Evolutionary conservation across 176 grass and related monocot species (phyloP), one percentile per base, ranked within the genome.

Genomic region (Carex scoparia): DNA sequence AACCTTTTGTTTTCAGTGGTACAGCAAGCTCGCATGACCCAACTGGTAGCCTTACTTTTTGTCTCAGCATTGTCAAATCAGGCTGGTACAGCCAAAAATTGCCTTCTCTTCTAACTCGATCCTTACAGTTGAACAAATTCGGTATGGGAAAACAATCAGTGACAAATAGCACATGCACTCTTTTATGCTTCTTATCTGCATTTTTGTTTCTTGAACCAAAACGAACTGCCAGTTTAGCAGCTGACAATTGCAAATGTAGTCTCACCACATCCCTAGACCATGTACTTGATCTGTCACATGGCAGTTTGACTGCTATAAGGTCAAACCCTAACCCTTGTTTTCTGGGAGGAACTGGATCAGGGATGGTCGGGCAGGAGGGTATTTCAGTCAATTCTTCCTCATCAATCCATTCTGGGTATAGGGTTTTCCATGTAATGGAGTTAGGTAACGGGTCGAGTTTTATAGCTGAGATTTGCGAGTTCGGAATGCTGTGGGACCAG

Each of bases 371-470:
- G 54, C 94, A 97, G 33, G 89, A 79, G 42, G 94, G 92, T 86
- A 97, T 91, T 31, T 97, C 94, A 7, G 84, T 91, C 85, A 94
- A 90, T 92, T 97, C 90, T 84, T 97, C 94, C 86, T 97, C 94
- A 67, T 97, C 94, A 42, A 97, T 97, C 94, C 94, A 97, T 90
- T 97, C 94, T 35, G 94, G 94, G 65, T 92, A 97, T 6, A 97
- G 86, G 61, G 76, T 82, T 57, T 94, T 83, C 94, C 94, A 97
- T 14, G 94, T 94, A 49, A 94, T 84, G 65, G 83, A 89, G 66
- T 88, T 85, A 23, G 94, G 87, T 42, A 91, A 90, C 38, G 90
- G 92, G 59, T 91, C 87, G 3, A 94, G 81, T 65, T 87, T 84
- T 78, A 97, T 82, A 48, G 90, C 58, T 11, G 90, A 97, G 49